phyloP scores from a whole-genome alignment of 1,284 basidiomycete species.

The Inonotus obliquus region DNA sequence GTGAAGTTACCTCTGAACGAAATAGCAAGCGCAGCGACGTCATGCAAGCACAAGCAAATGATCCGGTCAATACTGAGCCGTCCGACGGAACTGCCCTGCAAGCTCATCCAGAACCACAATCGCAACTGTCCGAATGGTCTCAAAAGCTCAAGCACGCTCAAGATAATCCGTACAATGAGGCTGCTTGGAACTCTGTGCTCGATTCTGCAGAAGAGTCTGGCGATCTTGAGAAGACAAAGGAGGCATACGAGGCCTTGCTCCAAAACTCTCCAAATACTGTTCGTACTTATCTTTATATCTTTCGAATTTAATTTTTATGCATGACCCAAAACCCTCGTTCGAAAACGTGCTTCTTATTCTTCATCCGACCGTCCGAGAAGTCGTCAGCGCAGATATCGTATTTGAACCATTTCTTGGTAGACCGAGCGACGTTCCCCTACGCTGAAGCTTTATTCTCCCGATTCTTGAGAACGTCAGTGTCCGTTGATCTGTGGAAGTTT shows the following conservation, averaged over 20 bases:
- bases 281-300: slow-evolving; percentile 29
- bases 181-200: slow-evolving; percentile 65
- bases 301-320: slow-evolving; percentile 3
- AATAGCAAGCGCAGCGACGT: neutral
- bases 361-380: slow-evolving; percentile 33
- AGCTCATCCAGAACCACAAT: neutral
- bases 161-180: slow-evolving; percentile 56
- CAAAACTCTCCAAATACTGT: slow-evolving; percentile 78
- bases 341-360: slow-evolving; percentile 18
- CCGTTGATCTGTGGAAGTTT: slow-evolving; percentile 84
- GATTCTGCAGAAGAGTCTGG: slow-evolving; percentile 62
- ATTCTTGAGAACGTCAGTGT: slow-evolving; percentile 77
- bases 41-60: slow-evolving; percentile 5
- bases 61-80: slow-evolving; percentile 5
- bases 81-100: neutral
- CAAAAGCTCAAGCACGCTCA: slow-evolving; percentile 40
- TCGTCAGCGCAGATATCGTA: slow-evolving; percentile 77
- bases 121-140: slow-evolving; percentile 44
- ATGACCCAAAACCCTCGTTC: neutral
- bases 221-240: slow-evolving; percentile 63
- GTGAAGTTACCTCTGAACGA: neutral
- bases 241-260: slow-evolving; percentile 71
- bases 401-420: slow-evolving; percentile 69
- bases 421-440: slow-evolving; percentile 58
- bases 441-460: slow-evolving; percentile 78